Evolutionary conservation across 257 asterid species (phyloP).

Genomic region (Linaria vulgaris): DNA sequence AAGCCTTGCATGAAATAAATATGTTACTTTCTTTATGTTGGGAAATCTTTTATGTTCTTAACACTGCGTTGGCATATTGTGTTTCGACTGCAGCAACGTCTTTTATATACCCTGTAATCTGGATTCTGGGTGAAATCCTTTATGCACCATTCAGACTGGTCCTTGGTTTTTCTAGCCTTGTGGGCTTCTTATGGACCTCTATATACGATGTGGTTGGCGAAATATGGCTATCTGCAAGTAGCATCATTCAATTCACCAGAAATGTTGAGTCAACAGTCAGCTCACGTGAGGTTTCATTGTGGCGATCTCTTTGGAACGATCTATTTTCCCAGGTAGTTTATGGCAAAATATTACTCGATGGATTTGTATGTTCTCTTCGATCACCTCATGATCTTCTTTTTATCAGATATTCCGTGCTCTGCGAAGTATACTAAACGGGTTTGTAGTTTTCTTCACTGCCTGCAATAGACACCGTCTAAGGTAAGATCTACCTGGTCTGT

Average conservation of each 20-base stretch:
- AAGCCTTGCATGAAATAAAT: background rate
- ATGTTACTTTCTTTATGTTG: background rate
- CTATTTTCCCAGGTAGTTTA: constrained; percentile 80
- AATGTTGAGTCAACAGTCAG: constrained; percentile 71
- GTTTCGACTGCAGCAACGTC: constrained; percentile 60
- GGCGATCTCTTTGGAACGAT: constrained; percentile 97
- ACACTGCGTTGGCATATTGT: constrained; percentile 14
- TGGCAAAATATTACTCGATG: constrained; percentile 17
- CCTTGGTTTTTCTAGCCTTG: constrained; percentile 51
- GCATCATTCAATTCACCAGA: constrained; percentile 59
- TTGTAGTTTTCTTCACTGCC: constrained; percentile 79
- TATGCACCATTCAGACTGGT: constrained; percentile 77
- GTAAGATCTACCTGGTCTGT: constrained; percentile 34
- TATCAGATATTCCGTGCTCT: constrained; percentile 83
- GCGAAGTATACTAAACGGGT: constrained; percentile 86
- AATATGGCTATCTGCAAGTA: constrained; percentile 50
- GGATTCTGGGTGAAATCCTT: constrained; percentile 69
- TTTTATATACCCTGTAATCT: constrained; percentile 67
- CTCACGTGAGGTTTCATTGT: constrained; percentile 66
- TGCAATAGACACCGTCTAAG: constrained; percentile 93
- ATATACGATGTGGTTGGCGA: constrained; percentile 47
- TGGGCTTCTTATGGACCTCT: constrained; percentile 42
- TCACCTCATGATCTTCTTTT: constrained; percentile 16
- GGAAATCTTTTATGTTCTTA: background rate
- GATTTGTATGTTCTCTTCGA: constrained; percentile 5